phyloP scores from a whole-genome alignment of 2,329 filamentous ascomycete genomes.

The Pseudofabraea citricarpa region DNA sequence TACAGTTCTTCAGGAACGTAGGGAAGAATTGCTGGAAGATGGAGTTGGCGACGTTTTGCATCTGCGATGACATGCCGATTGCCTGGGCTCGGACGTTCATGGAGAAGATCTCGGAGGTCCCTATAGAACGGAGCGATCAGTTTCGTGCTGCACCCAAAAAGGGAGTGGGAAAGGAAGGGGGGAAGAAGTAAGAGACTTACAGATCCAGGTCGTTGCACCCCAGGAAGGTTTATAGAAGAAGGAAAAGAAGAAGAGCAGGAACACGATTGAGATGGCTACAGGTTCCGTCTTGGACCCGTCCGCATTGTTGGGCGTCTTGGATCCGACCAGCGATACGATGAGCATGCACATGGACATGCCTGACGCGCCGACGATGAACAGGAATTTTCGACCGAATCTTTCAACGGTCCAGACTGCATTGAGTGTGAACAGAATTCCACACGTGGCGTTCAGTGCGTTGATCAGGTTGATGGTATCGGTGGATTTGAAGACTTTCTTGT shows the following conservation, averaged over 20 bases:
- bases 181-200: too few relatives aligned
- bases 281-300: slow-evolving; percentile 49
- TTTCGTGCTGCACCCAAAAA: too few relatives aligned
- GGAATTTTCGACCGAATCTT: slow-evolving; percentile 63
- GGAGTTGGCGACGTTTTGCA: slow-evolving; percentile 58
- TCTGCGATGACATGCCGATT: slow-evolving; percentile 58
- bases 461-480: slow-evolving; percentile 60
- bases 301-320: slow-evolving; percentile 46
- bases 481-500: slow-evolving; percentile 63
- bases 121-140: too few relatives aligned
- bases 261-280: slow-evolving; percentile 62
- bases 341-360: slow-evolving; percentile 69
- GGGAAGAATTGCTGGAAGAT: slow-evolving; percentile 57
- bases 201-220: slow-evolving; percentile 68
- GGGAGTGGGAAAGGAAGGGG: too few relatives aligned
- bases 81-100: slow-evolving; percentile 68
- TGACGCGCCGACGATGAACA: slow-evolving; percentile 61
- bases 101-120: slow-evolving; percentile 63
- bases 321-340: slow-evolving; percentile 51
- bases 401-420: slow-evolving; percentile 71
- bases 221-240: slow-evolving; percentile 67
- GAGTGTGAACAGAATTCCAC: slow-evolving; percentile 66
- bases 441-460: slow-evolving; percentile 69
- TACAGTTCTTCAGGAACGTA: background rate
- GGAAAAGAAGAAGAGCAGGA: slow-evolving; percentile 62